Base-by-base conservation (phyloP, 306 rosid genomes). In the Phaseolus lunatus region DNA sequence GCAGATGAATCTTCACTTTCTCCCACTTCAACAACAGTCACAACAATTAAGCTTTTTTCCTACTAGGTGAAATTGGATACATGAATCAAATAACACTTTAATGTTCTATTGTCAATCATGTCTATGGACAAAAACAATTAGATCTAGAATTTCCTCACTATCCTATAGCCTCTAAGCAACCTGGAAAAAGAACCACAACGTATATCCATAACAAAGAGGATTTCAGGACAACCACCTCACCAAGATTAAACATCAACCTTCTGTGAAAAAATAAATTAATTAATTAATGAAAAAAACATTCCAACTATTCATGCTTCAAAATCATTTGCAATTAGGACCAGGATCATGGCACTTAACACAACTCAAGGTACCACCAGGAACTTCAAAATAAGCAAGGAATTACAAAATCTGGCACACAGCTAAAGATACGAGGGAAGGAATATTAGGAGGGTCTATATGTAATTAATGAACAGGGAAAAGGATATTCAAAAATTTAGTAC, bases 401-500 rank as follows among this genome's bases (percentile, higher is more conserved):
- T 13, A 62, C 24, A 62, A 31, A 62, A 63, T 4, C 18, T 41
- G 68, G 43, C 29, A 73, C 49, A 23, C 27, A 72, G 20, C 37
- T 27, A 50, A 33, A 19, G 31, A 53, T 23, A 7, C 19, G 2
- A 33, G 50, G 10, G 37, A 19, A 16, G 14, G 26, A 71, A 33
- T 5, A 35, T 31, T 52, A 31, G 13, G 15, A 71, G n/a, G 37
- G 27, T 10, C 61, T 52, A 75, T 8, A 29, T 14, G 33, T 47
- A 33, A 44, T 57, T n/a, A 52, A 66, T 15, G 35, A 18, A 39
- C 7, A 44, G 20, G 18, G 12, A 37, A 74, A 43, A 27, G 67
- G 26, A 72, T 39, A 72, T 58, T 59, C 58, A 27, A 27, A 74
- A 76, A 31, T 19, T 48, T 18, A 63, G 16, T 67, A 62, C 16